Evolutionary conservation across 2,329 filamentous ascomycete species (phyloP), one percentile per base, ranked within the genome.

Genomic region (Aureobasidium sp.): DNA sequence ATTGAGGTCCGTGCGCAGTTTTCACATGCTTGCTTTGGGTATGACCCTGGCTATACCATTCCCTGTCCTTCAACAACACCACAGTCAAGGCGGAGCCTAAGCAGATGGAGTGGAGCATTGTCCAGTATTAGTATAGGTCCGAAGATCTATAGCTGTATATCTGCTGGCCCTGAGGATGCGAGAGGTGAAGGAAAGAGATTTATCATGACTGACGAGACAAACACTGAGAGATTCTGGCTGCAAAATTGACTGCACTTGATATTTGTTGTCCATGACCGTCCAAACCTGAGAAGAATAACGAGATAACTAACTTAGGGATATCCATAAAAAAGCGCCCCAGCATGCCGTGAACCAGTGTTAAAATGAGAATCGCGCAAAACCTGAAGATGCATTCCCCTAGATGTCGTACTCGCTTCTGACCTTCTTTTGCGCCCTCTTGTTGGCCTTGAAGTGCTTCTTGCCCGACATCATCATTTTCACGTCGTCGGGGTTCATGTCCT

Each of bases 391-490:
- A 33, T 7, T 11, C 14, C 40, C 15, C 42, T 14, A 61, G n/a
- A 45, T 39, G 40, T 33, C 47, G 45, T 65, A 64, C 60, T 65
- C 62, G 37, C 54, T 63, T 50, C 64, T 62, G 17, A 65, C 62
- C 66, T 72, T 70, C 67, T 72, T 72, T 62, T 64, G 60, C 39
- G 67, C 67, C 74, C 81, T 85, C 65, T 84, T 82, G 44, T 85
- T 85, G n/a, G 84, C 87, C 78, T 96, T 96, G 75, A 91, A 94
- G 76, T 99, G 94, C 79, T 97, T 97, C 84, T 99, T 99, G 62
- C 86, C 83, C 57, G 79, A 77, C 62, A 40, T 27, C 24, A 58
- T 52, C 62, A 62, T 61, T 40, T 52, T 63, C 12, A 65, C 61
- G 56, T 65, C 63, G 17, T 86, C 87, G 0, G 89, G 87, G 70